Evolutionary conservation across 441 rosid species (phyloP), one percentile per base, ranked within the genome.

Genomic region (Populus hybrid): DNA sequence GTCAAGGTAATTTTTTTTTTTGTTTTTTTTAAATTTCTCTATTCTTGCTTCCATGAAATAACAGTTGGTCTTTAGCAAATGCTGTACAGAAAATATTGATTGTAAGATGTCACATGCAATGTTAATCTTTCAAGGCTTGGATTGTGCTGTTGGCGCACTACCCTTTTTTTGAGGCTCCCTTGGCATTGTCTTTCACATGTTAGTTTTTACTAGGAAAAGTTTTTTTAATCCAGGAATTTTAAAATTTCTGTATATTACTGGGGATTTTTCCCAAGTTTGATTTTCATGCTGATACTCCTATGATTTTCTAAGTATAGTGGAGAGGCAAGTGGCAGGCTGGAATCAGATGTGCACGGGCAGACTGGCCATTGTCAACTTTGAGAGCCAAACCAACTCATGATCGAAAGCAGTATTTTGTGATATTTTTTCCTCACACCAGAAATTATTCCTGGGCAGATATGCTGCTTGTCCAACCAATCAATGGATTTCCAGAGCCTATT

Each of bases 361-460:
- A 94, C 87, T 92, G 98, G 92, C 99, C 99, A 23, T 79, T 97
- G 64, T 81, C 97, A 20, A 94, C 99, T 73, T 85, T 94, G 83
- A 94, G 78, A 85, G 99, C 93, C 21, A 94, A 94, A 83, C 98
- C 97, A 12, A 97, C 97, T 76, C 98, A 94, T 71, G 99, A 90
- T 74, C 85, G 98, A 71, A 97, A 97, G 86, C 86, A 92, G 81
- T 97, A 94, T 80, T 92, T 89, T 83, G 98, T 94, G 72, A 80
- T 97, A 75, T 94, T 89, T 85, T 97, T 97, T 93, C n/a, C n/a
- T n/a, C n/a, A n/a, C n/a, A n/a, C n/a, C n/a, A n/a, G n/a, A n/a
- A n/a, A n/a, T n/a, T n/a, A 97, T 88, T 97, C 99, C n/a, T 94
- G 97, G 99, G 99, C 95, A 12, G 99, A 97, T 87, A 93, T 87